These are phyloP conservation scores for Leccinum barrowsii DNA, from an alignment of 768 basidiomycete species.

Conservation along the genomic window DNA sequence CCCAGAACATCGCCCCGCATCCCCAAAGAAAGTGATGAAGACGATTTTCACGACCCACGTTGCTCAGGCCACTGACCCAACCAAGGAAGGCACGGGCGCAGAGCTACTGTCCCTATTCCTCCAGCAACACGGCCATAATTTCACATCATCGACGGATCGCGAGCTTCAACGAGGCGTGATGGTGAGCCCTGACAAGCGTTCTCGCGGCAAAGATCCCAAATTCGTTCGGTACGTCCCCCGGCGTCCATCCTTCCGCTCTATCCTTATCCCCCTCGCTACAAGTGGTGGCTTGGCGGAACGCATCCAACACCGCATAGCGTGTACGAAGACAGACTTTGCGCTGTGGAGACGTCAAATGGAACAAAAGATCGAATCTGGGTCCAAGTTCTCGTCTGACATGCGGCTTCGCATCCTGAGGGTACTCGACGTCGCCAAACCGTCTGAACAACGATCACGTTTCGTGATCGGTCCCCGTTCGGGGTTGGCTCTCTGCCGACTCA, in stretches of 20 bases:
- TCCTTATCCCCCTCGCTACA: slow-evolving; percentile 17
- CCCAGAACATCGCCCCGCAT: slow-evolving; percentile 12
- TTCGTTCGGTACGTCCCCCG: slow-evolving; percentile 42
- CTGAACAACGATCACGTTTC: slow-evolving; percentile 29
- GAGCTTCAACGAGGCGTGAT: slow-evolving; percentile 49
- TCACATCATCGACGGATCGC: slow-evolving; percentile 33
- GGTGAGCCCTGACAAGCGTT: slow-evolving; percentile 56
- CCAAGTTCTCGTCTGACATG: slow-evolving; percentile 37
- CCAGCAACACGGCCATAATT: slow-evolving; percentile 41
- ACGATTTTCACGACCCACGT: slow-evolving; percentile 53
- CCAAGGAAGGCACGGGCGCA: slow-evolving; percentile 45
- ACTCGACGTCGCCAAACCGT: slow-evolving; percentile 32
- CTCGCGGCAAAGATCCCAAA: slow-evolving; percentile 40
- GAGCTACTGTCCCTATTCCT: slow-evolving; percentile 54
- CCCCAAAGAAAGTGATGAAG: slow-evolving; percentile 37
- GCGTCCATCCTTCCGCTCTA: neutral
- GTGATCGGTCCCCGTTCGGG: slow-evolving; percentile 30
- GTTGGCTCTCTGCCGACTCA: slow-evolving; percentile 42
- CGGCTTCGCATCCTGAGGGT: slow-evolving; percentile 43
- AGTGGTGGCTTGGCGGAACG: slow-evolving; percentile 56
- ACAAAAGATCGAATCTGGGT: slow-evolving; percentile 30
- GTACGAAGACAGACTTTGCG: slow-evolving; percentile 41
- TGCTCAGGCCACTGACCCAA: slow-evolving; percentile 49
- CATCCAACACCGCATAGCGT: slow-evolving; percentile 41
- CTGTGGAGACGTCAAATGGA: slow-evolving; percentile 55